phyloP scores from a whole-genome alignment of 805 yeast genomes.

The Spathaspora boniae region DNA sequence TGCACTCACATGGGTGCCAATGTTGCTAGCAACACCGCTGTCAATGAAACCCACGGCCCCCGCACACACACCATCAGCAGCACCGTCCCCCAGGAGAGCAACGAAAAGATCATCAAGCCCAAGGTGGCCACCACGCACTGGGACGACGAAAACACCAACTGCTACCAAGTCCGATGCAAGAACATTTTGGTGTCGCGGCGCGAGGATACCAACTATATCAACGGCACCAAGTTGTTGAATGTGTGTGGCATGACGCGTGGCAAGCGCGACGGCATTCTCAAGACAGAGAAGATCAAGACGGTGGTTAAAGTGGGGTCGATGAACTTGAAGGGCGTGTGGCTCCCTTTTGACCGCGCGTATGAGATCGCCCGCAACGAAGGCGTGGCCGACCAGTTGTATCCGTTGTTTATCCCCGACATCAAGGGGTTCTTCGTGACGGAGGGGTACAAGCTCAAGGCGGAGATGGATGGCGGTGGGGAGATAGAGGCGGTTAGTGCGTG shows the following conservation, averaged over 20 bases:
- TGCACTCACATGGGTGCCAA: too few species aligned
- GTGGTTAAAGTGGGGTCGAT: constrained; percentile 36
- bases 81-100: constrained; percentile 11
- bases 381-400: constrained; percentile 27
- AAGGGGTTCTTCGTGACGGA: constrained; percentile 21
- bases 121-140: constrained; percentile 33
- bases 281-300: constrained; percentile 26
- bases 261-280: constrained; percentile 37
- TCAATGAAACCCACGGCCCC: too few species aligned
- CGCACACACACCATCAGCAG: constrained; percentile 11
- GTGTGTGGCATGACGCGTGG: constrained; percentile 40
- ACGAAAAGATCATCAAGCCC: constrained; percentile 24
- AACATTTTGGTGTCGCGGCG: constrained; percentile 34
- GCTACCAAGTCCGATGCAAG: constrained; percentile 35
- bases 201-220: constrained; percentile 31
- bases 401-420: constrained; percentile 31
- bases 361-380: constrained; percentile 42
- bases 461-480: constrained; percentile 9
- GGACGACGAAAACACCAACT: constrained; percentile 35
- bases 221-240: constrained; percentile 38
- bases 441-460: constrained; percentile 22
- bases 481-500: too few species aligned
- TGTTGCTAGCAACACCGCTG: too few species aligned
- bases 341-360: constrained; percentile 36
- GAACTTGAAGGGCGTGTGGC: constrained; percentile 42